Evolutionary conservation across 495 filamentous ascomycete genomes (phyloP), one percentile per base, ranked within the genome.

Genomic region (Podospora comata): DNA sequence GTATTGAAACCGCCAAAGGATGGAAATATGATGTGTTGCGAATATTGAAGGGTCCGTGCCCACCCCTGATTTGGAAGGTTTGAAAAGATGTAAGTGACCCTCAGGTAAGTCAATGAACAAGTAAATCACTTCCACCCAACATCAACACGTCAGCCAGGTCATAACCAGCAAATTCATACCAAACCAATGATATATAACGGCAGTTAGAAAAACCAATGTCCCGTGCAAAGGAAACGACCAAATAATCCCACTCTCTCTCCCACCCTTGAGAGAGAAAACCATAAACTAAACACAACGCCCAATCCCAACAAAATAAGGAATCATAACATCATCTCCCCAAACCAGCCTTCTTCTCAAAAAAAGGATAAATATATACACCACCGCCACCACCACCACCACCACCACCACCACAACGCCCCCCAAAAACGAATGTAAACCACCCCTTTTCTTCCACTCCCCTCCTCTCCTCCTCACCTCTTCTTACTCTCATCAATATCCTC

Each of bases 401-500:
- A 4, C n/a, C n/a, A 26, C 20, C 55, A n/a, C 55, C n/a, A 26
- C 20, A 58, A 18, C 4, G 1, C 23, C 23, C 23, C 23, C 1
- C 23, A 20, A 18, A 58, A 58, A 58, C 55, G 23, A 58, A 7
- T 7, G 23, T 26, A 19, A 19, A 58, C 23, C 23, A 5, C 55
- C n/a, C n/a, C 1, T 58, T 18, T 20, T 26, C 23, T 58, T 19
- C 5, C 23, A 20, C n/a, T 58, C 18, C n/a, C n/a, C 7, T 2
- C n/a, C n/a, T 5, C n/a, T 7, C n/a, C 6, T 26, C 1, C 15
- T 58, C 55, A 58, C n/a, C 55, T 9, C 55, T 58, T 58, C 55
- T 58, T 58, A 18, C 67, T 65, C 72, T 79, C 77, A 30, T 86
- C 81, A 30, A 87, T 77, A 72, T 87, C 85, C 34, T 74, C 75